Percentiles rank a stretch among this genome's conserved stretches.
Conservation (phyloP, 2,329 filamentous ascomycete species). For the Alternaria metachromatica region DNA sequence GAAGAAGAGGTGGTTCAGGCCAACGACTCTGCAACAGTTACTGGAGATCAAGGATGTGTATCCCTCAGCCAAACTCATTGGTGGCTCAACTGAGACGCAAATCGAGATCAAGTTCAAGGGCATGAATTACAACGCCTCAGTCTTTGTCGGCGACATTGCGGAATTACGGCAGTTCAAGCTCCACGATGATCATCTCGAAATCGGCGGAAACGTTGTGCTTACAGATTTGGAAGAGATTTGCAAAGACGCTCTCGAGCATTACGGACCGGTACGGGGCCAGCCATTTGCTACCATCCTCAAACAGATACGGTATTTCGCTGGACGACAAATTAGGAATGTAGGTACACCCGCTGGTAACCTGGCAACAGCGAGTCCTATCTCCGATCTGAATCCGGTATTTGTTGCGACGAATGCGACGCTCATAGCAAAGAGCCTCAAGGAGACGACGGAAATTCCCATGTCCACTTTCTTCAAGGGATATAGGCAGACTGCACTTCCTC, state of each 20-base stretch:
- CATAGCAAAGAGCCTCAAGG: conserved; percentile 76
- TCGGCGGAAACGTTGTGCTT: conserved; percentile 90
- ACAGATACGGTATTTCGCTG: conserved; percentile 93
- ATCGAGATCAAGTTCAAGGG: conserved; percentile 99
- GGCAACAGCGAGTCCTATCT: conserved; percentile 93
- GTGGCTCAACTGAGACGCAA: conserved; percentile 94
- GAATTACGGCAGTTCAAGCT: conserved; percentile 85
- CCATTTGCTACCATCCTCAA: conserved; percentile 92
- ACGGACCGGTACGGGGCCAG: conserved; percentile 74
- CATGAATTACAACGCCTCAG: conserved; percentile 85
- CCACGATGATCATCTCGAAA: conserved; percentile 80
- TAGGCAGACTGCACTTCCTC: conserved; percentile 78
- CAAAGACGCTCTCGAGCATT: conserved; percentile 77
- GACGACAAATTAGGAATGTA: conserved; percentile 95
- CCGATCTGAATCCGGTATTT: conserved; percentile 92
- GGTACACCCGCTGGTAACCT: conserved; percentile 94
- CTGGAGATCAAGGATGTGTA: conserved; percentile 88
- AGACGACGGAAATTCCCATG: conserved; percentile 88
- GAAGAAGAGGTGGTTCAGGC: conserved; percentile 90
- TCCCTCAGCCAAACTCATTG: conserved; percentile 90
- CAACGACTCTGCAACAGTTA: conserved; percentile 83
- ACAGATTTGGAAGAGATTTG: conserved; percentile 91
- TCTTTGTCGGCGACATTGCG: conserved; percentile 91
- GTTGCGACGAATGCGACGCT: conserved; percentile 84
- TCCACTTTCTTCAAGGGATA: conserved; percentile 92